Evolutionary conservation across 148 eudicot species (phyloP), one percentile per base, ranked within the genome.

Genomic region (Camellia lanceoleosa): DNA sequence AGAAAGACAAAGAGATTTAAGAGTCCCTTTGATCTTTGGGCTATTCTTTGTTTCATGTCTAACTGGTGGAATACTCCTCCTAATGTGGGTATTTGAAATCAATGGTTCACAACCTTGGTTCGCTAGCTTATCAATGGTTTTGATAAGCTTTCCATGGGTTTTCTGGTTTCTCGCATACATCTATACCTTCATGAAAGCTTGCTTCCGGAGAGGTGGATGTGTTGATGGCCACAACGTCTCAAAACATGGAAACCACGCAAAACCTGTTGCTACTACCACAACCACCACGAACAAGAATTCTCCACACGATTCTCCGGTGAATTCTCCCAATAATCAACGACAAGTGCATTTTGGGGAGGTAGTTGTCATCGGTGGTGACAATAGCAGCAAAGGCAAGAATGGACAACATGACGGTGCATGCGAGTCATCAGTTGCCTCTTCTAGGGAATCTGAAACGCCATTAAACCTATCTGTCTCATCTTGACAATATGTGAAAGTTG

Each of bases 71-170:
- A 38, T 66, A 0, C 58, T 86, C 52, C 84, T 86, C 30, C 23
- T 81, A 1, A 2, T 83, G 14, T 83, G 84, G 66, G 60, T 65
- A 11, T 71, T 75, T 68, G 66, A 66, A 0, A 76, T 82, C 3
- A 18, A 11, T n/a, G 10, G n/a, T 5, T 81, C 88, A 4, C 78
- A 73, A 59, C 86, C 86, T 0, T 86, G 86, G 86, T 81, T 54
- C 41, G 86, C 84, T 0, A 13, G 42, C 16, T 46, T 49, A 7
- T 86, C 88, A 42, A 59, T 81, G 43, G 1, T 73, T 9, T 67
- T 86, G 47, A 83, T 86, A 16, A 78, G 86, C 62, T 66, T 76
- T n/a, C 83, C 88, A 4, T 86, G 85, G 85, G 43, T 83, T 4
- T 83, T 86, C 74, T 86, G 86, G 88, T 16, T 83, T 49, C 2